These are phyloP conservation scores for Corynespora cassiicola DNA, from an alignment of 2,329 filamentous ascomycete genomes.

Conservation along the genomic window DNA sequence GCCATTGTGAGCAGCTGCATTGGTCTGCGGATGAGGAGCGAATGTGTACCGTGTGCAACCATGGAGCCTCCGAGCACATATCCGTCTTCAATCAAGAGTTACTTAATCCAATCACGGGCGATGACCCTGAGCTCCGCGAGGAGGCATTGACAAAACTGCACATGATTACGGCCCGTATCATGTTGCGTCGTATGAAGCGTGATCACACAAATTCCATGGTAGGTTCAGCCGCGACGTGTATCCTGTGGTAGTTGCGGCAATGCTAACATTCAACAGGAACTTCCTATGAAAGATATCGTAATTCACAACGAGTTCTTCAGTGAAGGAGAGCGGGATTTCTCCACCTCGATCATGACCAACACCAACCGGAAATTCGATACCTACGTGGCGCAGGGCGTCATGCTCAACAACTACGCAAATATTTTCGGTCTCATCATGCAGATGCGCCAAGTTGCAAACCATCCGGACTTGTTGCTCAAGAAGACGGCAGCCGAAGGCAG, in stretches of 20 bases:
- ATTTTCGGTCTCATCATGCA: constrained; percentile 99
- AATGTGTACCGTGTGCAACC: constrained; percentile 73
- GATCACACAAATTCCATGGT: constrained; percentile 90
- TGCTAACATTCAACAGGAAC: constrained; percentile 57
- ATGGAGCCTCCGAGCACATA: constrained; percentile 70
- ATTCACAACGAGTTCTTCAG: constrained; percentile 96
- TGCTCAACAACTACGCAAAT: constrained; percentile 90
- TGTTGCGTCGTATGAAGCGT: constrained; percentile 93
- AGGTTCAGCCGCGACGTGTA: constrained; percentile 2
- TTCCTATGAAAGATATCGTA: constrained; percentile 91
- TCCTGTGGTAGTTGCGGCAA: not conserved
- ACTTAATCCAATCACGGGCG: constrained; percentile 73
- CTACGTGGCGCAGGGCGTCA: constrained; percentile 90
- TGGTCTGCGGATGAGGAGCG: constrained; percentile 80
- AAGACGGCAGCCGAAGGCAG: constrained; percentile 79
- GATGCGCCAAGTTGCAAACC: constrained; percentile 97
- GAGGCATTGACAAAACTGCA: constrained; percentile 82
- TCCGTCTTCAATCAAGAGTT: constrained; percentile 95
- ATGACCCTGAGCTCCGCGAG: constrained; percentile 62
- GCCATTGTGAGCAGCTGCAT: constrained; percentile 79
- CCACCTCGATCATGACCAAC: constrained; percentile 92
- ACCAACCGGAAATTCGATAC: constrained; percentile 90
- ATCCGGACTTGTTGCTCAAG: constrained; percentile 91
- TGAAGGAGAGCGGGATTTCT: constrained; percentile 94
- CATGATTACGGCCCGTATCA: constrained; percentile 88